A percentile compares a stretch with the other conserved stretches of the same genome.
phyloP scores from a whole-genome alignment of 2,329 filamentous ascomycete species.

The Neurospora sp. region DNA sequence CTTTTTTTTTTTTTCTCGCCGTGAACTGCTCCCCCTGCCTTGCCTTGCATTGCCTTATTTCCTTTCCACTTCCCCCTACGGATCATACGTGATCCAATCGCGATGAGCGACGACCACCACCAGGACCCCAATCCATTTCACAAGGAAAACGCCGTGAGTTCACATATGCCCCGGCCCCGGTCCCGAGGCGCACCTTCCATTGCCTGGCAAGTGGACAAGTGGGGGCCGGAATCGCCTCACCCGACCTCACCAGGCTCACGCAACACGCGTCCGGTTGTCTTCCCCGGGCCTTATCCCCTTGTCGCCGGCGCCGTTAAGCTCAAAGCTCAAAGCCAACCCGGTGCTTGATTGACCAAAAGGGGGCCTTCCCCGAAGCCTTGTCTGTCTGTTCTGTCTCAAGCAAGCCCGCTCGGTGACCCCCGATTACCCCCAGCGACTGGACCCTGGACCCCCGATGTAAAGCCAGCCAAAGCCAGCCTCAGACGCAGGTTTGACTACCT shows the following conservation, averaged over 20 bases:
- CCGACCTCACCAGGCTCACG: neutral
- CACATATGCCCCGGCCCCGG: neutral
- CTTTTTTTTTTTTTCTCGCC: neutral
- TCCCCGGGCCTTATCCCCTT: neutral
- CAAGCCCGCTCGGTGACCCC: neutral
- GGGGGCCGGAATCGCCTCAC: neutral
- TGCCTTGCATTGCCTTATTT: neutral
- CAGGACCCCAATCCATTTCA: neutral
- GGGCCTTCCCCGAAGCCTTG: neutral
- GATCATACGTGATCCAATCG: neutral
- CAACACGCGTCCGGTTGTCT: neutral
- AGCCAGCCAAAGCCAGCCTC: neutral
- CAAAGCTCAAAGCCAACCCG: neutral
- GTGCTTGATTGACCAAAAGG: neutral
- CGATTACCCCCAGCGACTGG: neutral
- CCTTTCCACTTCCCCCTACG: neutral
- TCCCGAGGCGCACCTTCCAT: neutral
- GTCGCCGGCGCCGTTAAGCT: neutral
- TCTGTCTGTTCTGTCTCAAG: neutral
- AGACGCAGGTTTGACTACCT: neutral
- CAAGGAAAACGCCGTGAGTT: neutral
- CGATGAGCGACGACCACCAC: no score
- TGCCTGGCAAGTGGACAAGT: neutral
- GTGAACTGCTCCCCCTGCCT: neutral
- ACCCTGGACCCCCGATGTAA: neutral